Evolutionary conservation across 2,329 filamentous ascomycete species (phyloP).

Genomic region (Setomelanomma holmii): DNA sequence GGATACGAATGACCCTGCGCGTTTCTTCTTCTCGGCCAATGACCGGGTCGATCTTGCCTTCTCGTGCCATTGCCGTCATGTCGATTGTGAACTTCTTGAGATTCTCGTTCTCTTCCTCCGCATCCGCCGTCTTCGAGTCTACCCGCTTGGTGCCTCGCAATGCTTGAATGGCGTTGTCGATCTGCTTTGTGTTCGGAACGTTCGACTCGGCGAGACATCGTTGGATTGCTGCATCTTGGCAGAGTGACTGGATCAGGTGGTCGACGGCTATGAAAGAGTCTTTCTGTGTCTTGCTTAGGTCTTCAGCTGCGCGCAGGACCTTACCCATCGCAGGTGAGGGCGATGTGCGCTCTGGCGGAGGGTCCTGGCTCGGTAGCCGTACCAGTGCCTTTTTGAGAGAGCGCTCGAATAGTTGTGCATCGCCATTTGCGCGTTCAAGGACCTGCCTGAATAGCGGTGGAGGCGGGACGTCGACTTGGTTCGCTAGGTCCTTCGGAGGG

Average conservation of each 20-base stretch:
- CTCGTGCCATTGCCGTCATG: slow-evolving; percentile 94
- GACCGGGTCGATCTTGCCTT: slow-evolving; percentile 97
- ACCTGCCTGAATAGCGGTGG: slow-evolving; percentile 92
- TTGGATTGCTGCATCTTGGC: slow-evolving; percentile 80
- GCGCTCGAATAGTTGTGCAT: slow-evolving; percentile 86
- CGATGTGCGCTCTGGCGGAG: slow-evolving; percentile 86
- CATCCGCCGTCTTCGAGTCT: slow-evolving; percentile 94
- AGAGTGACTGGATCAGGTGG: slow-evolving; percentile 85
- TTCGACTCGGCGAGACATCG: slow-evolving; percentile 81
- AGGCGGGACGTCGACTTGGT: slow-evolving; percentile 63
- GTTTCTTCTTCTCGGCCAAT: slow-evolving; percentile 98
- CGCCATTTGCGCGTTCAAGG: slow-evolving; percentile 90
- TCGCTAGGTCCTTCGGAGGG: slow-evolving; percentile 77
- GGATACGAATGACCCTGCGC: slow-evolving; percentile 85
- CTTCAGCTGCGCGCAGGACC: slow-evolving; percentile 82
- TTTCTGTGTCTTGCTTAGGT: slow-evolving; percentile 96
- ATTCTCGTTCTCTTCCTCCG: slow-evolving; percentile 91
- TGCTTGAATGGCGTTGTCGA: slow-evolving; percentile 87
- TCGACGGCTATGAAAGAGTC: slow-evolving; percentile 94
- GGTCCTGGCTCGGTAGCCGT: slow-evolving; percentile 90
- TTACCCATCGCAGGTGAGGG: slow-evolving; percentile 83
- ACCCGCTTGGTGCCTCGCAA: slow-evolving; percentile 93
- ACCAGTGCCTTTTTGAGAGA: slow-evolving; percentile 91
- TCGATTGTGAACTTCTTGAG: slow-evolving; percentile 98
- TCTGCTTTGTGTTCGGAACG: slow-evolving; percentile 86